Evolutionary conservation across 2,329 filamentous ascomycete species (phyloP), one percentile per base, ranked within the genome.

Genomic region (Claviceps africana): DNA sequence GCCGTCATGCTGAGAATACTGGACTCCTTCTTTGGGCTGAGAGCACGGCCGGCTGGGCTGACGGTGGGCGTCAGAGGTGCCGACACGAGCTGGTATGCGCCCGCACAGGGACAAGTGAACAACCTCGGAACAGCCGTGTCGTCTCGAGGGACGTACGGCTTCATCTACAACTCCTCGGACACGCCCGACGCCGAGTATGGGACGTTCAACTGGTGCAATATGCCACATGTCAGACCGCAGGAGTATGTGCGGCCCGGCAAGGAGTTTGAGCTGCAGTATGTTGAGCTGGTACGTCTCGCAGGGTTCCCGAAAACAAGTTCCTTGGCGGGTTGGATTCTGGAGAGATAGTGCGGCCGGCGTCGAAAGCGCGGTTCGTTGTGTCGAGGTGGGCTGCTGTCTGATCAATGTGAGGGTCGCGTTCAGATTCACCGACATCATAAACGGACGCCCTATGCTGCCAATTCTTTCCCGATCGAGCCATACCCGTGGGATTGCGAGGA

Each of bases 401-500:
- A 15, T n/a, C n/a, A n/a, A n/a, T 43, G 19, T 40, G 1, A 15
- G 25, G 10, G 3, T 2, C 19, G 3, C 19, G 15, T 43, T 21
- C 21, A 83, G 75, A 85, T 90, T 48, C 87, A 93, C 61, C 78
- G 88, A 50, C 88, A 93, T 63, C 87, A 93, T 67, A 93, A 93
- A 64, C 79, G 88, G 22, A 93, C 86, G 0, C 86, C 86, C 0
- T 93, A 93, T 63, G 78, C 84, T 1, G 74, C 76, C 51, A 94
- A 93, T 62, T 79, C 81, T 0, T 91, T 93, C 59, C 86, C 86
- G 0, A 70, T 78, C 1, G 88, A 93, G 63, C 70, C 78, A 0
- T 86, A 87, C 61, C 68, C 71, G 19, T 93, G 86, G 87, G 67
- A 83, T 61, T 93, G 87, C 64, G 70, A 79, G 52, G 81, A 88